phyloP scores from a whole-genome alignment of 176 grass and related monocot species.

The Eragrostis nindensis region DNA sequence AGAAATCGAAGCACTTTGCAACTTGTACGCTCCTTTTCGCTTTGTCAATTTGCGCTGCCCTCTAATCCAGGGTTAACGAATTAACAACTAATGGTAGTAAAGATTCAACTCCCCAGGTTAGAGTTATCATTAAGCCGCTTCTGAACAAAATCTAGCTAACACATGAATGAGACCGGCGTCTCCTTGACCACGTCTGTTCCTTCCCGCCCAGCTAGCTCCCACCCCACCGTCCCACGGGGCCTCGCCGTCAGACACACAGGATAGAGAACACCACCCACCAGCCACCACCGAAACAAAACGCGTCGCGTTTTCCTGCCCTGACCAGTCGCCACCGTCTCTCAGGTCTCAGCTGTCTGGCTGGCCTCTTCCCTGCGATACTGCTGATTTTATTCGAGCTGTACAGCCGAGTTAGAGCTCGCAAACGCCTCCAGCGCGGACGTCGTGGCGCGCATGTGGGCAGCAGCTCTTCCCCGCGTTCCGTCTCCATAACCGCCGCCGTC shows the following conservation, averaged over 20 bases:
- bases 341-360: not conserved
- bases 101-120: too few relatives aligned
- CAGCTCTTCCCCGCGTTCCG: not conserved
- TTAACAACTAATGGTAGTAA: too few relatives aligned
- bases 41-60: not conserved
- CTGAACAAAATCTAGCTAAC: too few relatives aligned
- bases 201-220: not conserved
- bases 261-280: not conserved
- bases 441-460: slow-evolving; percentile 42
- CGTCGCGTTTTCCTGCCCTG: not conserved
- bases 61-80: not conserved
- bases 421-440: slow-evolving; percentile 34
- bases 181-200: not conserved
- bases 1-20: not conserved
- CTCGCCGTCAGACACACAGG: not conserved
- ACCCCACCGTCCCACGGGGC: not conserved
- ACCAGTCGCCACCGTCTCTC: not conserved
- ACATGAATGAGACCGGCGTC: too few relatives aligned
- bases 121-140: too few relatives aligned
- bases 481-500: not conserved
- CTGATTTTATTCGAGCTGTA: slow-evolving; percentile 30
- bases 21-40: not conserved
- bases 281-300: not conserved
- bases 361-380: not conserved
- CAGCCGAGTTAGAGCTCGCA: not conserved